Conservation (phyloP, 1,284 basidiomycete genomes). For the Trichosporon sp. region DNA sequence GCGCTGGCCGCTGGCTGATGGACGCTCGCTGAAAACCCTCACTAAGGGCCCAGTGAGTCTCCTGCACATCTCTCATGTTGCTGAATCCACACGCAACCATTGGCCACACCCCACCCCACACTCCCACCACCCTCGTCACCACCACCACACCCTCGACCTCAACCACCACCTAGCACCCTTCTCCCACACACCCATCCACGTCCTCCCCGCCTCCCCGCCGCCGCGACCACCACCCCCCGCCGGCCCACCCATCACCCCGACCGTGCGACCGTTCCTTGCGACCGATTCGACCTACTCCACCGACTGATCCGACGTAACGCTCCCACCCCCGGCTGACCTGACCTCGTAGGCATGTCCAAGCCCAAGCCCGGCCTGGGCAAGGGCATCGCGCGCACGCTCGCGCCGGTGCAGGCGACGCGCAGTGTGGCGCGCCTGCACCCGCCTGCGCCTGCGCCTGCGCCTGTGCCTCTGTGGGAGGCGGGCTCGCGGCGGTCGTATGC, state of each 20-base stretch:
- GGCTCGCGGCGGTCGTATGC: conserved; percentile 3
- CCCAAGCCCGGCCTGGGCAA: conserved; percentile 40
- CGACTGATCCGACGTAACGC: not conserved
- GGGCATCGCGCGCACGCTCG: conserved; percentile 33
- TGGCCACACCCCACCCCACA: not conserved
- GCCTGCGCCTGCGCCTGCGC: not conserved
- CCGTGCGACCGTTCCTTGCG: no score
- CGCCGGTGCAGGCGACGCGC: conserved; percentile 16
- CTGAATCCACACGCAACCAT: not conserved
- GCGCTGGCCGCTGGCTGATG: no score
- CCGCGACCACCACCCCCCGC: not conserved
- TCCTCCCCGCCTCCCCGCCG: not conserved
- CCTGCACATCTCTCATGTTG: conserved; percentile 1
- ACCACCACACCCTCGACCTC: not conserved
- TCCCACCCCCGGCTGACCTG: not conserved
- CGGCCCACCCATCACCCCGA: not conserved
- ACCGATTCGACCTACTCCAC: not conserved
- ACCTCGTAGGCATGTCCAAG: conserved; percentile 33
- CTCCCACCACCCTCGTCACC: not conserved
- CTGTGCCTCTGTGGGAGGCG: conserved; percentile 20
- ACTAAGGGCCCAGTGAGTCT: not conserved
- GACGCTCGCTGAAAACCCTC: not conserved
- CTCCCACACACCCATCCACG: not conserved
- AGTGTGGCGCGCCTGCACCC: not conserved
- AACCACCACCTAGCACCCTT: no score